These are phyloP conservation scores for Fusarium mundagurra DNA, from an alignment of 2,329 filamentous ascomycete genomes.

Conservation along the genomic window DNA sequence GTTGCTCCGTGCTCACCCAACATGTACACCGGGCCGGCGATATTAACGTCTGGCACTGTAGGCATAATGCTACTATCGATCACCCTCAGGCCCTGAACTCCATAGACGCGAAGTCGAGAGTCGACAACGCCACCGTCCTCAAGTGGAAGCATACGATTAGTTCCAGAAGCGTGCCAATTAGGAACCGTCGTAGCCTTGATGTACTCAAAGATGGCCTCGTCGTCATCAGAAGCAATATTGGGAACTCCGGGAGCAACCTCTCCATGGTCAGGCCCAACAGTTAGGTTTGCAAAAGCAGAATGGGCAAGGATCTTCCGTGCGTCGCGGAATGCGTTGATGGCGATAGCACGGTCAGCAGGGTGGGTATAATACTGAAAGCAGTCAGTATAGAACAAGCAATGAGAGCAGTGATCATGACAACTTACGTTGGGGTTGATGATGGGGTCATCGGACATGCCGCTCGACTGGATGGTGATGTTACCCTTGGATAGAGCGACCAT, in stretches of 20 bases:
- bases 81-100: conserved; percentile 21
- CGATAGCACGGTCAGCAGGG: conserved; percentile 1
- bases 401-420: rapidly evolving
- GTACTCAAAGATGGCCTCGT: conserved; percentile 8
- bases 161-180: conserved; percentile 15
- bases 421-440: conserved; percentile 20
- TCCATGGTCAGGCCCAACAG: neutral
- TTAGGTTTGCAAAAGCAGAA: neutral
- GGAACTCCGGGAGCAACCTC: conserved; percentile 1
- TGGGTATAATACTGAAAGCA: neutral
- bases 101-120: conserved; percentile 22
- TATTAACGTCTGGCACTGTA: conserved; percentile 65
- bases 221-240: neutral
- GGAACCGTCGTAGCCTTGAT: conserved; percentile 5
- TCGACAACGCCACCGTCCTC: conserved; percentile 36
- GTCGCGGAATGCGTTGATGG: conserved; percentile 4
- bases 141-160: conserved; percentile 10
- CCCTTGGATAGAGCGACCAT: conserved; percentile 15
- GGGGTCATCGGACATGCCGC: neutral
- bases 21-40: conserved; percentile 70
- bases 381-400: neutral
- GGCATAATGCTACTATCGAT: conserved; percentile 52
- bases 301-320: conserved; percentile 12
- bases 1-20: conserved; percentile 61
- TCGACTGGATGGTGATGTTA: neutral